phyloP scores from a whole-genome alignment of 805 yeast genomes.

The Lipomyces mesembrius region DNA sequence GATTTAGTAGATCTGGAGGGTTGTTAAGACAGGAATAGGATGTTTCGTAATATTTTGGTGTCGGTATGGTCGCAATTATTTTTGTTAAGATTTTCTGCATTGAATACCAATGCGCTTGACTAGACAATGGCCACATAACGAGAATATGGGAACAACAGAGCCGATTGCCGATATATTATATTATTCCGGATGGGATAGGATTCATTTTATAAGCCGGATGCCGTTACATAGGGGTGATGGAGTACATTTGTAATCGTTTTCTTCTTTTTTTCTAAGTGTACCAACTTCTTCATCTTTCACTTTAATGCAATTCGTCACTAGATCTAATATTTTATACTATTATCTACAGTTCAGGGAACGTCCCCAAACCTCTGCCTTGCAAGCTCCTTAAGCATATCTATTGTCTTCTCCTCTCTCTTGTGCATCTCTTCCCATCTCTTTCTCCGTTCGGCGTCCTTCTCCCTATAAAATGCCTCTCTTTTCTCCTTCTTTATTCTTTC shows the following conservation, averaged over 20 bases:
- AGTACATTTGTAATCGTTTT: not conserved
- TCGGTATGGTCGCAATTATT: not conserved
- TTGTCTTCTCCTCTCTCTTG: constrained; percentile 30
- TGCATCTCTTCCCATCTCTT: constrained; percentile 33
- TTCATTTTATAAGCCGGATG: no score
- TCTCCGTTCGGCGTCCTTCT: constrained; percentile 34
- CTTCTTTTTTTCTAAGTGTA: not conserved
- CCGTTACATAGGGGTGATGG: no score
- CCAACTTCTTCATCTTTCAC: not conserved
- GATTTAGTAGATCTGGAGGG: not conserved
- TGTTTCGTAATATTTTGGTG: not conserved
- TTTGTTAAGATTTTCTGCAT: not conserved
- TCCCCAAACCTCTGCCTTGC: constrained; percentile 34
- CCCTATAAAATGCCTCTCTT: constrained; percentile 28
- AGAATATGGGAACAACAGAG: not conserved
- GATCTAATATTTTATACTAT: not conserved
- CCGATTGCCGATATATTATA: not conserved
- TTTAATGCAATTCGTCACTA: not conserved
- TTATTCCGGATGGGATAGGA: no score
- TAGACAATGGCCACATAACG: not conserved
- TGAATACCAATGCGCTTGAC: not conserved
- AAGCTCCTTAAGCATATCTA: constrained; percentile 32
- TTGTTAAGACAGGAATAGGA: not conserved
- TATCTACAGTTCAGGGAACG: not conserved
- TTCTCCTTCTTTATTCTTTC: constrained; percentile 26